Evolutionary conservation across 306 rosid species (phyloP).

Genomic region (Mucuna pruriens): DNA sequence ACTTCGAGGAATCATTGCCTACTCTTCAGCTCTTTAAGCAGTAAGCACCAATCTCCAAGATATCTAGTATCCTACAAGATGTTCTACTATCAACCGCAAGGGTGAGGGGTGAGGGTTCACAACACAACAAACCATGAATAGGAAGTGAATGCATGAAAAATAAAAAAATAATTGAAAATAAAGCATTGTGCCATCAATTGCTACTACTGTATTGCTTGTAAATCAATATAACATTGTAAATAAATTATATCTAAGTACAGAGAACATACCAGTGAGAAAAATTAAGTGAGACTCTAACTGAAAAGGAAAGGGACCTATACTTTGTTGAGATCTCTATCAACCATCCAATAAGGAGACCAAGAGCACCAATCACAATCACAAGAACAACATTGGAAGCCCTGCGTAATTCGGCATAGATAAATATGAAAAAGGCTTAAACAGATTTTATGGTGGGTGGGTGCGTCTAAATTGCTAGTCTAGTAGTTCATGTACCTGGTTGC

Average conservation of each 20-base stretch:
- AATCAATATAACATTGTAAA: constrained; percentile 3
- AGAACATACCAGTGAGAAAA: constrained; percentile 36
- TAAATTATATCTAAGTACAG: constrained; percentile 15
- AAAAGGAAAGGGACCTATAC: constrained; percentile 39
- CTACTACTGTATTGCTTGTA: background rate
- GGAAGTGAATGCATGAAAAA: background rate
- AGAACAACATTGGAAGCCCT: constrained; percentile 46
- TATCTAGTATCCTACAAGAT: background rate
- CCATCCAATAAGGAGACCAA: constrained; percentile 51
- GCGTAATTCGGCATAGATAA: constrained; percentile 26
- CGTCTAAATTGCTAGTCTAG: background rate
- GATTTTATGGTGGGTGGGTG: background rate
- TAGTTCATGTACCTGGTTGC: constrained; percentile 68
- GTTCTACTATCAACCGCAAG: background rate
- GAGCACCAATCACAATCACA: constrained; percentile 42
- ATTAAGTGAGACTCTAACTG: constrained; percentile 32
- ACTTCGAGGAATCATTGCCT: background rate
- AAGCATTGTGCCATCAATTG: background rate
- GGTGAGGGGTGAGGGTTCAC: background rate
- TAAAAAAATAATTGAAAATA: constrained; percentile 11
- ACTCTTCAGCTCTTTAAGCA: background rate
- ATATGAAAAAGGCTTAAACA: background rate
- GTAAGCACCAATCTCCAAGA: background rate
- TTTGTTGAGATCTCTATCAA: constrained; percentile 48
- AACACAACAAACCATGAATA: background rate